These are phyloP conservation scores for Pichia norvegensis DNA, from an alignment of 1,139 yeast genomes.

Conservation along the genomic window DNA sequence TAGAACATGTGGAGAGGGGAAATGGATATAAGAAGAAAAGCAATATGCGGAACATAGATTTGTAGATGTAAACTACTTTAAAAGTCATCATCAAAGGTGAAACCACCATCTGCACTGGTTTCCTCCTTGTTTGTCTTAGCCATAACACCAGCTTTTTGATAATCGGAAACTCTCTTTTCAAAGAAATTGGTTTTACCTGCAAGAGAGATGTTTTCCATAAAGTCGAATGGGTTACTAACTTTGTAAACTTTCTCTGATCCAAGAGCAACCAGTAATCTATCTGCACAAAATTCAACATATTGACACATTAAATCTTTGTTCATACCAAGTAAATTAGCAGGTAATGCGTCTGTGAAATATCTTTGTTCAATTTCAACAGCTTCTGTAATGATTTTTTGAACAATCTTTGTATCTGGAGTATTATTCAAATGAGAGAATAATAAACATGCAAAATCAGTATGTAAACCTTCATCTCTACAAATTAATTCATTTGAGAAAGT, in stretches of 20 bases:
- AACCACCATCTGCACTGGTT: slow-evolving; percentile 27
- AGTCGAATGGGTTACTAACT: slow-evolving; percentile 90
- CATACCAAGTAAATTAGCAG: slow-evolving; percentile 89
- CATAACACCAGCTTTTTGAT: slow-evolving; percentile 99
- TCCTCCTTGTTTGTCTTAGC: slow-evolving; percentile 42
- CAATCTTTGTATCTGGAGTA: slow-evolving; percentile 74
- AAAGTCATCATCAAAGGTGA: slow-evolving; percentile 46
- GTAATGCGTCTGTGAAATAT: slow-evolving; percentile 89
- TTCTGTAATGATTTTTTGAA: slow-evolving; percentile 82
- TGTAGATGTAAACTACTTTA: too few relatives aligned
- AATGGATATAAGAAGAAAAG: background rate
- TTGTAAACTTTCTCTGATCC: slow-evolving; percentile 88
- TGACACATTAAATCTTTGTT: slow-evolving; percentile 88
- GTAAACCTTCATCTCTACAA: slow-evolving; percentile 97
- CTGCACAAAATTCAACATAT: slow-evolving; percentile 97
- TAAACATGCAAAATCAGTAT: slow-evolving; percentile 96
- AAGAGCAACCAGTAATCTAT: slow-evolving; percentile 78
- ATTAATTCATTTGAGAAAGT: slow-evolving; percentile 95
- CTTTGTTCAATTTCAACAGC: slow-evolving; percentile 94
- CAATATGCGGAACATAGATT: background rate
- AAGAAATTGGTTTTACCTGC: slow-evolving; percentile 99
- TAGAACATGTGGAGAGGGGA: background rate
- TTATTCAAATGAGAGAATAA: slow-evolving; percentile 86
- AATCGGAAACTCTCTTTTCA: slow-evolving; percentile 97
- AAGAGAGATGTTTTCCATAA: slow-evolving; percentile 95